Evolutionary conservation across 305 asterid species (phyloP).

Genomic region (Rubia tinctorum): DNA sequence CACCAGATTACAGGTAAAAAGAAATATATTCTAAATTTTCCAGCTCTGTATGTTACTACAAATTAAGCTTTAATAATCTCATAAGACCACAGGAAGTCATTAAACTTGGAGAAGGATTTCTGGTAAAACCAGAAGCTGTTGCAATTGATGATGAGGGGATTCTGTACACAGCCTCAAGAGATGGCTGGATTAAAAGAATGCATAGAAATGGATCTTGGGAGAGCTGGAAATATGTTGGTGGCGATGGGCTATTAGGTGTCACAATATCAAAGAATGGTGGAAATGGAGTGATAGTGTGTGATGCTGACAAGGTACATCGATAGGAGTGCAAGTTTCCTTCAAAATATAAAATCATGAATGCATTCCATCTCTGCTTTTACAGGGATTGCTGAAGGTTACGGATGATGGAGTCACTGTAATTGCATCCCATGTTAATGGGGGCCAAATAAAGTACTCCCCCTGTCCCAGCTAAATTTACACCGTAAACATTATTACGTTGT

Average conservation of each 20-base stretch:
- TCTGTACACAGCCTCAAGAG: slow-evolving; percentile 60
- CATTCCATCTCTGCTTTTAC: not conserved
- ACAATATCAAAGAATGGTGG: slow-evolving; percentile 44
- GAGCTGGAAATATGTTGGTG: slow-evolving; percentile 39
- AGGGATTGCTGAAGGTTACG: slow-evolving; percentile 61
- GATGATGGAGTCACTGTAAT: slow-evolving; percentile 50
- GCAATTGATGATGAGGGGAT: slow-evolving; percentile 47
- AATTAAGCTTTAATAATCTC: not conserved
- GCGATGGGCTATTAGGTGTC: slow-evolving; percentile 40
- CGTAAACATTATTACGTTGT: too few species aligned
- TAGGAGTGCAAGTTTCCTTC: not conserved
- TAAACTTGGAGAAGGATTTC: slow-evolving; percentile 64
- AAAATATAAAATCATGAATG: not conserved
- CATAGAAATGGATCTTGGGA: slow-evolving; percentile 64
- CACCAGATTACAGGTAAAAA: slow-evolving; percentile 46
- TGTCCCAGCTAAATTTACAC: too few species aligned
- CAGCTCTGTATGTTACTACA: not conserved
- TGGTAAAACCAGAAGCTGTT: slow-evolving; percentile 53
- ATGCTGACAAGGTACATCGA: slow-evolving; percentile 39
- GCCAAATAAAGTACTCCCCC: slow-evolving; percentile 31
- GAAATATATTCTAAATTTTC: not conserved
- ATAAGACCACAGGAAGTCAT: slow-evolving; percentile 37
- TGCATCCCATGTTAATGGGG: slow-evolving; percentile 51
- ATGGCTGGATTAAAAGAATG: slow-evolving; percentile 63
- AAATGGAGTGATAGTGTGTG: slow-evolving; percentile 41